phyloP scores from a whole-genome alignment of 208 protist species.

The Trypanosomatidae sp. region DNA sequence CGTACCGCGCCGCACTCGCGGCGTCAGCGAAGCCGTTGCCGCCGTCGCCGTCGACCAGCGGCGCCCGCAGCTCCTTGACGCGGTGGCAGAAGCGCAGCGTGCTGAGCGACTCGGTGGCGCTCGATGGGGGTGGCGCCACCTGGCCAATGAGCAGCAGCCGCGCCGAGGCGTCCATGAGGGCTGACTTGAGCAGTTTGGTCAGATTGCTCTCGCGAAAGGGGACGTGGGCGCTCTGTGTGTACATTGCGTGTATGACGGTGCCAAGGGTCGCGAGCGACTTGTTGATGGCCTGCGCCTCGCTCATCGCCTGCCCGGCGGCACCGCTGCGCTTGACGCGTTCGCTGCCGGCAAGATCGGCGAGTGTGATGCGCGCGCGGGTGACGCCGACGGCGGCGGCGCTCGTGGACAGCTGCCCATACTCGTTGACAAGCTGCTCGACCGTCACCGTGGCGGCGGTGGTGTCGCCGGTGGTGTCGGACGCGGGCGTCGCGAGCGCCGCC shows the following conservation, averaged over 20 bases:
- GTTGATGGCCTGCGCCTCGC: constrained; percentile 89
- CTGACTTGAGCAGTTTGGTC: constrained; percentile 82
- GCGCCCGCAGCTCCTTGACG: constrained; percentile 68
- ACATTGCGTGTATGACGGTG: constrained; percentile 81
- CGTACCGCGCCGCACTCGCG: constrained; percentile 42
- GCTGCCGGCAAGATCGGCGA: constrained; percentile 94
- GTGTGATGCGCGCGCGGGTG: constrained; percentile 84
- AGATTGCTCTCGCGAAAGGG: constrained; percentile 89
- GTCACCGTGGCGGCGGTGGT: constrained; percentile 9
- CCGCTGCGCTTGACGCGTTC: constrained; percentile 87
- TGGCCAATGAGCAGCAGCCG: constrained; percentile 80
- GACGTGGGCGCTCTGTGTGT: constrained; percentile 53
- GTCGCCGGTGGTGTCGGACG: neutral
- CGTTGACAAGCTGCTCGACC: constrained; percentile 37
- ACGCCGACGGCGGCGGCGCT: constrained; percentile 44
- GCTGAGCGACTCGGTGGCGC: constrained; percentile 51
- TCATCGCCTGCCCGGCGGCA: constrained; percentile 65
- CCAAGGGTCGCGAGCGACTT: constrained; percentile 76
- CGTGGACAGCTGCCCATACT: constrained; percentile 14
- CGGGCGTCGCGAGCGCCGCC: neutral
- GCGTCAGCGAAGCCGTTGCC: constrained; percentile 33
- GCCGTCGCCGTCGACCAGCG: neutral
- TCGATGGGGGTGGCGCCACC: constrained; percentile 45
- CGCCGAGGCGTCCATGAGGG: constrained; percentile 40
- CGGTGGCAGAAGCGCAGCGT: constrained; percentile 84